Conservation (phyloP, 2,329 filamentous ascomycete species). For the Cladophialophora yegresii region DNA sequence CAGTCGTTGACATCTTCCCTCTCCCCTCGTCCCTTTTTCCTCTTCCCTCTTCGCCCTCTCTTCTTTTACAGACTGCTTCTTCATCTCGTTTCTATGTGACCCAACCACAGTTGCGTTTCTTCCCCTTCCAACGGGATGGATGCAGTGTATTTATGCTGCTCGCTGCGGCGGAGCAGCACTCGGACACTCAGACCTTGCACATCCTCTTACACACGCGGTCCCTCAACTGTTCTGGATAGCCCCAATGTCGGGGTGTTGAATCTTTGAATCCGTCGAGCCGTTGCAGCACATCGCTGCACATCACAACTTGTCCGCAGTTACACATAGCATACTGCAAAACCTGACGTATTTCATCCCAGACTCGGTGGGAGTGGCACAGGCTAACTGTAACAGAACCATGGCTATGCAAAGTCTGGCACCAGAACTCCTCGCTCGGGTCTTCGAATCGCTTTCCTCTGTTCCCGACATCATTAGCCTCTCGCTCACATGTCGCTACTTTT, state of each 20-base stretch:
- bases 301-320: neutral
- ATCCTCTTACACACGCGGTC: neutral
- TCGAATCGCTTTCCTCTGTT: constrained; percentile 55
- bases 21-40: neutral
- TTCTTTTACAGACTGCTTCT: neutral
- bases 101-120: neutral
- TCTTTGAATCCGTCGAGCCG: constrained; percentile 45
- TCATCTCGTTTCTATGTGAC: neutral
- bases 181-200: neutral
- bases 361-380: neutral
- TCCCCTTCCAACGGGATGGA: neutral
- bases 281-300: constrained; percentile 30
- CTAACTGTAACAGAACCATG: constrained; percentile 45
- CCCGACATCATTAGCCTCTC: constrained; percentile 58
- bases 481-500: constrained; percentile 58
- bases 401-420: constrained; percentile 58
- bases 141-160: neutral
- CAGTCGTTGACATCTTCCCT: neutral
- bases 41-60: neutral
- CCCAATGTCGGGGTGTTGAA: constrained; percentile 57
- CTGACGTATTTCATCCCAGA: neutral
- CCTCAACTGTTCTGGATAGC: constrained; percentile 47
- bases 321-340: neutral
- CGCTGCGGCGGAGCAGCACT: neutral
- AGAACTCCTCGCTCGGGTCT: constrained; percentile 61